Evolutionary conservation across 2,329 filamentous ascomycete genomes (phyloP).

Genomic region (Sclerotinia glacialis): DNA sequence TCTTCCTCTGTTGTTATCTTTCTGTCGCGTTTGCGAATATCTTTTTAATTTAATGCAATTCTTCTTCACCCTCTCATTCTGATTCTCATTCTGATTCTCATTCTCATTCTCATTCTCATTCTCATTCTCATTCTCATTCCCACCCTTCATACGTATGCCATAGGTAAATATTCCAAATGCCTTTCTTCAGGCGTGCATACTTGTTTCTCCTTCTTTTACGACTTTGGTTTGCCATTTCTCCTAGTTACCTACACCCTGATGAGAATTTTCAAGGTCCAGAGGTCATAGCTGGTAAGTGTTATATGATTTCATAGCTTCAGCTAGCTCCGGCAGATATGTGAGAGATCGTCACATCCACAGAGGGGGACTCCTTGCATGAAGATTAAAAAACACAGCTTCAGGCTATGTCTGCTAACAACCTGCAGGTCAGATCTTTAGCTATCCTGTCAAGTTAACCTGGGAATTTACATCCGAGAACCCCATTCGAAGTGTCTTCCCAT

Average conservation of each 20-base stretch:
- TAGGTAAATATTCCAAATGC: slow-evolving; percentile 47
- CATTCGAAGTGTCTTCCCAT: slow-evolving; percentile 91
- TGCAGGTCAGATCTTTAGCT: slow-evolving; percentile 85
- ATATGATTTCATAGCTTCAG: slow-evolving; percentile 2
- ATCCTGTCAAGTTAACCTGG: slow-evolving; percentile 88
- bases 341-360: neutral
- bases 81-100: too few relatives aligned
- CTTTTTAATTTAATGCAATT: slow-evolving; percentile 19
- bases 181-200: slow-evolving; percentile 64
- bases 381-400: neutral
- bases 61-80: neutral
- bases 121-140: too few relatives aligned
- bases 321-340: slow-evolving; percentile 11
- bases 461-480: slow-evolving; percentile 88
- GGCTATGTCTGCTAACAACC: slow-evolving; percentile 23
- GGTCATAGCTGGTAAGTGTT: slow-evolving; percentile 83
- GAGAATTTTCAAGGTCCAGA: slow-evolving; percentile 99
- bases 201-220: slow-evolving; percentile 80
- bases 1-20: slow-evolving; percentile 14
- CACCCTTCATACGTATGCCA: slow-evolving; percentile 27
- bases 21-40: slow-evolving; percentile 31
- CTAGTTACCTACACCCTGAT: slow-evolving; percentile 96
- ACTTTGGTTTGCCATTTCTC: slow-evolving; percentile 88
- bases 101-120: too few relatives aligned
- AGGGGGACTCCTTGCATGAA: neutral